phyloP scores from a whole-genome alignment of 73 alveolate species.

The Effrenium voratum region DNA sequence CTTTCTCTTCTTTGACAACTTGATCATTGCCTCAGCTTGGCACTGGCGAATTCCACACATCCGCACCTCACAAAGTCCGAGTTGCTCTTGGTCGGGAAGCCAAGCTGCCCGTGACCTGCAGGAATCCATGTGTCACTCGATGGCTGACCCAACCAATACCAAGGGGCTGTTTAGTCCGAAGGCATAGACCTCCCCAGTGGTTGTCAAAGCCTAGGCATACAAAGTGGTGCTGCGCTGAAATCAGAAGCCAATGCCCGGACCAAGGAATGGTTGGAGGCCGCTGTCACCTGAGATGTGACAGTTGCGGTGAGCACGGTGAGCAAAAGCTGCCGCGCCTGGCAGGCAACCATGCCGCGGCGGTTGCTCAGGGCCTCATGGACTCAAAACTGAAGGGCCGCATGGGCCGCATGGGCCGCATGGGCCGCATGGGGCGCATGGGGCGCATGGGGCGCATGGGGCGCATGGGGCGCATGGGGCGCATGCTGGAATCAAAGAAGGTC shows the following conservation, averaged over 20 bases:
- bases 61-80: background rate
- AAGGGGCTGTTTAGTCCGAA: slow-evolving; percentile 60
- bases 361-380: slow-evolving; percentile 59
- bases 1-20: background rate
- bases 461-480: background rate
- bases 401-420: background rate
- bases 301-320: no score
- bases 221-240: background rate
- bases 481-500: slow-evolving; percentile 81
- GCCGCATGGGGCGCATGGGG: background rate
- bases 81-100: slow-evolving; percentile 65
- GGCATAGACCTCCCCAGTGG: slow-evolving; percentile 80
- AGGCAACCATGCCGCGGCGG: slow-evolving; percentile 72
- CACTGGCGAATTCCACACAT: no score
- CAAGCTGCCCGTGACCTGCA: slow-evolving; percentile 85
- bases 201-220: slow-evolving; percentile 42
- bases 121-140: background rate
- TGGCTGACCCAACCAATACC: background rate
- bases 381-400: background rate
- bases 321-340: slow-evolving; percentile 26
- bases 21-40: background rate
- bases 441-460: background rate
- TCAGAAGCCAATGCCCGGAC: background rate
- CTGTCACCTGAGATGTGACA: slow-evolving; percentile 20
- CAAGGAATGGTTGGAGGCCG: slow-evolving; percentile 17